These are phyloP conservation scores for Stephanodiscus triporus DNA, from an alignment of 108 stramenopile genomes.

Conservation along the genomic window DNA sequence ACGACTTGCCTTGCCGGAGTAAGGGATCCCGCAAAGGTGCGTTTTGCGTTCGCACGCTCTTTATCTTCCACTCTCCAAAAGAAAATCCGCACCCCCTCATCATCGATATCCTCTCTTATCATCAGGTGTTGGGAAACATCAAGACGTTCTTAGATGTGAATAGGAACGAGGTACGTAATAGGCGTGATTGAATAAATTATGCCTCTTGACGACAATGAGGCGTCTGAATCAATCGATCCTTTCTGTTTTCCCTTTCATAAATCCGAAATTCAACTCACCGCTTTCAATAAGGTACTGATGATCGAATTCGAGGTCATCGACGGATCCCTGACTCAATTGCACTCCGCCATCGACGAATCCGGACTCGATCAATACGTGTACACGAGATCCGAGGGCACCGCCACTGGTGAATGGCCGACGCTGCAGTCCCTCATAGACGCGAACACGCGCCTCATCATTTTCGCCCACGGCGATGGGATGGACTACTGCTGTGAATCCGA, in stretches of 20 bases:
- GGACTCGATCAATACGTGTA: slow-evolving; percentile 23
- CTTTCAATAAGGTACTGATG: slow-evolving; percentile 32
- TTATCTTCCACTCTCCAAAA: background rate
- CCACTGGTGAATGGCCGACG: slow-evolving; percentile 25
- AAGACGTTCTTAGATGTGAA: slow-evolving; percentile 54
- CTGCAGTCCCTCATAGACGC: slow-evolving; percentile 37
- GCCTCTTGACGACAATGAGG: too few species aligned
- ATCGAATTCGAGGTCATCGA: slow-evolving; percentile 56
- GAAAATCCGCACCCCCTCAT: background rate
- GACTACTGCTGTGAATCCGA: background rate
- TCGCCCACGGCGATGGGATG: slow-evolving; percentile 10
- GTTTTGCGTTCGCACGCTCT: background rate
- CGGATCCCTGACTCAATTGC: slow-evolving; percentile 11
- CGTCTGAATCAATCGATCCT: too few species aligned
- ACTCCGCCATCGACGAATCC: slow-evolving; percentile 17
- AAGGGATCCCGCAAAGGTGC: slow-evolving; percentile 52
- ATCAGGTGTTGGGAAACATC: slow-evolving; percentile 56
- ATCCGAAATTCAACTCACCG: background rate
- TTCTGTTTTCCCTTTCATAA: too few species aligned
- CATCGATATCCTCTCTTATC: slow-evolving; percentile 1
- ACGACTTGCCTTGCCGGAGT: slow-evolving; percentile 58
- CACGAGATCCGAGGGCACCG: slow-evolving; percentile 1
- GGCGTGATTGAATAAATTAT: too few species aligned
- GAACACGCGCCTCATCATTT: slow-evolving; percentile 27
- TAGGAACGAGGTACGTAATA: slow-evolving; percentile 21